Base-by-base conservation (phyloP, 208 protist genomes). In the Leptomonas seymouri region DNA sequence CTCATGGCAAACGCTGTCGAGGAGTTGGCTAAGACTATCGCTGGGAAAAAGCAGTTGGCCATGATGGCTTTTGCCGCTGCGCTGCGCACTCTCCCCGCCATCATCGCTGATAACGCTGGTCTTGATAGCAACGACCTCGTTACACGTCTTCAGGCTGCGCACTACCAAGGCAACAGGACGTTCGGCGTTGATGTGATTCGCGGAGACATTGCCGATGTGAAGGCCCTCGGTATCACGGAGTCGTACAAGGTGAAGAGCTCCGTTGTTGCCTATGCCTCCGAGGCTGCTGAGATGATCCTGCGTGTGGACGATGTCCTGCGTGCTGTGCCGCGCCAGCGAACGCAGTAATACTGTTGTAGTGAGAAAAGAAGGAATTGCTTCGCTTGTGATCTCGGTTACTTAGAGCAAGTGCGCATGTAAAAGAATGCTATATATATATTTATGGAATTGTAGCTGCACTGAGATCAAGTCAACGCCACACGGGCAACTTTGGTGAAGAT, bases 241-340 rank as follows among this genome's bases (percentile, higher is more conserved):
- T 97, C 94, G 15, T 99, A 95, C 81, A 95, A 97, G 76, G 97
- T 99, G 14, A 99, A 99, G 86, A 89, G 80, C 64, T 98, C 98
- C 67, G 95, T 99, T 21, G 73, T 99, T 8, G 84, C 98, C 16
- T 98, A 97, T 63, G 98, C 98, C 18, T 70, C 97, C 12, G 99
- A 99, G 81, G 99, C 99, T 23, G 98, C 99, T 21, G 99, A 99
- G 81, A 99, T 99, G 98, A 99, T 99, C 78, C 84, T 99, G 53
- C 93, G 99, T 59, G 98, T 99, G 14, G 99, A 99, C 81, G 90
- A 99, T 57, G 98, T 99, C 55, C 87, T 99, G 44, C 92, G 90
- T 25, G 95, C 90, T 59, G 98, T 98, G 18, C 98, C 98, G 25
- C 82, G 97, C 51, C 82, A 98, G 80, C 78, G 94, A 21, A 93